Base-by-base conservation (phyloP, 208 protist species). In the Wallacemonas sp. region DNA sequence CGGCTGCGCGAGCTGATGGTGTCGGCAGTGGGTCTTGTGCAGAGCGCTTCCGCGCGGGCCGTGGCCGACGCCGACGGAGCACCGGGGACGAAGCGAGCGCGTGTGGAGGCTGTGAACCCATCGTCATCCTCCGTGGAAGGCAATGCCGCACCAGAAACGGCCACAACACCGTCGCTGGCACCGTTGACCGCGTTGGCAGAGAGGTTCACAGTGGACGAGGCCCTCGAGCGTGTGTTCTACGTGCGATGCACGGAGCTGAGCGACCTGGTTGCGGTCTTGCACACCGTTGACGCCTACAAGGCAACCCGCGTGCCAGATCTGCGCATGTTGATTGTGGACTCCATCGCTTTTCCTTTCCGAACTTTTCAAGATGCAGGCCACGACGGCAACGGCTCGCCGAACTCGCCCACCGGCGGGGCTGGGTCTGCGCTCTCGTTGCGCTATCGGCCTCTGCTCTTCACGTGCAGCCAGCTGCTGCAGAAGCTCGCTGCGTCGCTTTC, bases 291-390 rank as follows among this genome's bases (percentile, higher is more conserved):
- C 81, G 22, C 33, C 12, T 38, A 42, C 41, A 54, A 42, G 21
- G 13, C 5, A 2, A 62, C 22, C 19, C 22, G 41, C 24, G 64
- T 22, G 22, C 55, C 63, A 37, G 37, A 19, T 17, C 34, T 93
- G 15, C 54, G 73, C 0, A 77, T 97, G 67, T 33, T 98, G 12
- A 38, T 97, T 6, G 73, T 97, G 33, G 94, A 98, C 68, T 95
- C 85, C 2, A 82, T 97, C 33, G 90, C 94, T 1, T 75, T 90
- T 69, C 91, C 91, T 0, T 95, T 97, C 27, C 79, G 88, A 26
- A 53, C 71, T 0, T 66, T 70, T 27, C 62, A 64, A 5, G 30
- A 22, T 1, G 6, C 1, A 2, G 6, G 1, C 53, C 10, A 32
- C 10, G 1, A 15, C 4, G 36, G 10, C 12, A 32, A 33, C 61